A percentile compares a stretch with the other conserved stretches of the same genome.
Evolutionary conservation across 1,139 yeast genomes (phyloP).

Genomic region (Geotrichum bryndzae): DNA sequence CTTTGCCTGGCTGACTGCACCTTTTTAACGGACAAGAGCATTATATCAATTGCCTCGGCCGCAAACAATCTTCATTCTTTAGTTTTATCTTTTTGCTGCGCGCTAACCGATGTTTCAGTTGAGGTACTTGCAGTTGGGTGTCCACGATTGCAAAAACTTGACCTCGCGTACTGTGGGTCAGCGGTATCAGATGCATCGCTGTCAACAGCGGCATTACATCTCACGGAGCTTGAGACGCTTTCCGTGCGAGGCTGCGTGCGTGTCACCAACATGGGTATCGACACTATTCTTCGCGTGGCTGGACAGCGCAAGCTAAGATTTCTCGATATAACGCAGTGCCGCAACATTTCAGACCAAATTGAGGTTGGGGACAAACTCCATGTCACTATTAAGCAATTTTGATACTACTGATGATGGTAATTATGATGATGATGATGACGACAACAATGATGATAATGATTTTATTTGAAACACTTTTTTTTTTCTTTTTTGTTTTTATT

Average conservation of each 20-base stretch:
- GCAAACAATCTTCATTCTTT: slow-evolving; percentile 52
- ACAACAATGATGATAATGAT: not conserved
- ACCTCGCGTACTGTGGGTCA: slow-evolving; percentile 69
- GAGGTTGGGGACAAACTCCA: not conserved
- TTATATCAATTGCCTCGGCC: slow-evolving; percentile 55
- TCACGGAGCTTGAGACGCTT: slow-evolving; percentile 44
- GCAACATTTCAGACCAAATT: slow-evolving; percentile 33
- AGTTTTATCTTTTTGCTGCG: slow-evolving; percentile 69
- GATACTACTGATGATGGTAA: not conserved
- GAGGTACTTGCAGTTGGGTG: slow-evolving; percentile 63
- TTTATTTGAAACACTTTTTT: not conserved
- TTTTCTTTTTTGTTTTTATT: not conserved
- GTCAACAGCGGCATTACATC: slow-evolving; percentile 53
- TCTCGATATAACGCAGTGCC: slow-evolving; percentile 64
- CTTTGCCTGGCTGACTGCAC: slow-evolving; percentile 66
- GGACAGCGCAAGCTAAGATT: slow-evolving; percentile 44
- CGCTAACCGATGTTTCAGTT: slow-evolving; percentile 60
- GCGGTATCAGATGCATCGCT: slow-evolving; percentile 71
- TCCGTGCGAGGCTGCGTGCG: slow-evolving; percentile 63
- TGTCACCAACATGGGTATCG: slow-evolving; percentile 70
- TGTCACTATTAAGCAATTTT: not conserved
- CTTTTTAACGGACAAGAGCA: slow-evolving; percentile 59
- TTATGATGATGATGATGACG: not conserved
- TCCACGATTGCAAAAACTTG: slow-evolving; percentile 47
- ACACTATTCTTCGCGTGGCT: slow-evolving; percentile 50